Base-by-base conservation (phyloP, 768 basidiomycete species). In the Hemileccinum impolitum region DNA sequence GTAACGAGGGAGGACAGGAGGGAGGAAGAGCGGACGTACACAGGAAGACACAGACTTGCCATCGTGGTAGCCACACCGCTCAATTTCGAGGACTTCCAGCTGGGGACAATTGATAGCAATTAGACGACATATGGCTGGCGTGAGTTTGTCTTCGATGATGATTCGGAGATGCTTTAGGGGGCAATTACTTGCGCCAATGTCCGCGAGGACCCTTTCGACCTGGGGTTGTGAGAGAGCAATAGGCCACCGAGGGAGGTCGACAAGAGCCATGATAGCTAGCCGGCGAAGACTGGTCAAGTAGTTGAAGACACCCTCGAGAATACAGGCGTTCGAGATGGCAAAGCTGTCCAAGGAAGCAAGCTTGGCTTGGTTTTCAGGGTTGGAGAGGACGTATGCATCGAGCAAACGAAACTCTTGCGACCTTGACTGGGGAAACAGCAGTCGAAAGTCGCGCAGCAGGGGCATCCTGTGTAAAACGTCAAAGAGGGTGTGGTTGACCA, bases 1-100 rank as follows among this genome's bases (percentile, higher is more conserved):
- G 52, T 35, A 46, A 41, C 30, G 45, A 50, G 43, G 45, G 47
- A 52, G 44, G 43, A 48, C 14, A 39, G 30, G 41, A 43, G 39
- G 53, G 56, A 50, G 37, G 28, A 54, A 58, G 48, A 43, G 57
- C 32, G 63, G 51, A 67, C 67, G 52, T 61, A 69, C 67, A 66
- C 50, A 62, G 43, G 62, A 62, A 56, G 65, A 67, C 47, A 68
- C 56, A 12, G 69, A 63, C 56, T 69, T 70, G 39, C 67, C 67
- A 53, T 69, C 67, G 52, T 69, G 67, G 60, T 69, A 69, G 4
- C 67, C 67, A 47, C 67, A 69, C 40, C 65, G 61, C 47, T 69
- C 67, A 6, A 69, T 69, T 36, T 69, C 67, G 42, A 69, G 63
- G 25, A 55, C 35, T 53, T 69, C 69, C 17, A 69, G 51, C 31